Percentiles rank a stretch among this genome's conserved stretches.
Conservation (phyloP, 441 rosid genomes). For the Pelargonium myrrhifolium region DNA sequence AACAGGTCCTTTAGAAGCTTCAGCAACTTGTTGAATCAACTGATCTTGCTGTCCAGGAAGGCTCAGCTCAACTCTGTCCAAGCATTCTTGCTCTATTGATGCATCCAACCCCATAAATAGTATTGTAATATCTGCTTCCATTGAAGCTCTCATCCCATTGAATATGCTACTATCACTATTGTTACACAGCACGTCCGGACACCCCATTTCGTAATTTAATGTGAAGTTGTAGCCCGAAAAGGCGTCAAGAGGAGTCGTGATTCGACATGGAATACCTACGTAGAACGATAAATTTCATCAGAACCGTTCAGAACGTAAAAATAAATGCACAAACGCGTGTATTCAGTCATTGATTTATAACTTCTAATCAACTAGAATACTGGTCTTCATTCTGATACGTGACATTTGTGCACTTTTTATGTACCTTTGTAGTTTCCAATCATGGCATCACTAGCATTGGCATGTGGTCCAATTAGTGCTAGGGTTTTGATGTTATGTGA, state of each 20-base stretch:
- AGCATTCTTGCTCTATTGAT: slow-evolving; percentile 35
- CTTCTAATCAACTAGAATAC: no score
- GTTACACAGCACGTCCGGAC: slow-evolving; percentile 27
- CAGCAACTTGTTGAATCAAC: slow-evolving; percentile 30
- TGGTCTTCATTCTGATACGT: no score
- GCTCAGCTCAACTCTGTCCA: slow-evolving; percentile 32
- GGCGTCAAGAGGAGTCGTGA: slow-evolving; percentile 26
- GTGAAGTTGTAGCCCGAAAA: slow-evolving; percentile 11
- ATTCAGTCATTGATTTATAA: no score
- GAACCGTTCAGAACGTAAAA: no score
- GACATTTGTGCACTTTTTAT: no score
- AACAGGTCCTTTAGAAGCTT: slow-evolving; percentile 32
- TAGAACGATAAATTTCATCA: no score
- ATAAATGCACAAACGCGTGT: no score
- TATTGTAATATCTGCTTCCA: slow-evolving; percentile 33
- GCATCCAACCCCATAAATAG: slow-evolving; percentile 33
- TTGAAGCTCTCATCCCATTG: slow-evolving; percentile 23
- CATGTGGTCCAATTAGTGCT: slow-evolving; percentile 53
- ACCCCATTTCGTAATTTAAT: slow-evolving; percentile 25
- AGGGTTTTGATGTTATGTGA: slow-evolving; percentile 13
- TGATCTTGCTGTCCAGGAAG: slow-evolving; percentile 39
- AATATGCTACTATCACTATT: slow-evolving; percentile 23
- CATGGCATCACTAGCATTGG: slow-evolving; percentile 36
- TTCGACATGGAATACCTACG: slow-evolving; percentile 33
- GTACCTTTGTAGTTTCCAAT: slow-evolving; percentile 52